Evolutionary conservation across 2,329 filamentous ascomycete genomes (phyloP).

Genomic region (Fusarium abutilonis): DNA sequence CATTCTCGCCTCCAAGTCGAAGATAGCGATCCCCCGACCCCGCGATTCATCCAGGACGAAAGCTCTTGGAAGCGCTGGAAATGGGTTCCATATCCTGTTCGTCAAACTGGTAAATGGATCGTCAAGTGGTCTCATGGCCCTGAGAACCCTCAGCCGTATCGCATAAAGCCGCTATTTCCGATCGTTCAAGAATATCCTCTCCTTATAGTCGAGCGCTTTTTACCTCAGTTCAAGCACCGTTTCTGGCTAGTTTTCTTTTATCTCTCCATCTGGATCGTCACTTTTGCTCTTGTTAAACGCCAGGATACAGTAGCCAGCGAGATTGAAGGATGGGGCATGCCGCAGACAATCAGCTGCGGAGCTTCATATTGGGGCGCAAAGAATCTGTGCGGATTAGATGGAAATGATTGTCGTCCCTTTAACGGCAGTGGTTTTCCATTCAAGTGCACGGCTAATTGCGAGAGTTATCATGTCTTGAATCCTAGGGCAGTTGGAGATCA

Average conservation of each 20-base stretch:
- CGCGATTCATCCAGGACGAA: slow-evolving; percentile 69
- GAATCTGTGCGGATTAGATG: slow-evolving; percentile 79
- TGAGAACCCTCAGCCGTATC: slow-evolving; percentile 57
- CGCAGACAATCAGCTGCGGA: slow-evolving; percentile 72
- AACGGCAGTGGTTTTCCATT: slow-evolving; percentile 75
- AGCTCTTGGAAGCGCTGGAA: slow-evolving; percentile 58
- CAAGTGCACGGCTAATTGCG: slow-evolving; percentile 78
- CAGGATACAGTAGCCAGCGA: slow-evolving; percentile 68
- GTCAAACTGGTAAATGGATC: slow-evolving; percentile 56
- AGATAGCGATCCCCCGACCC: slow-evolving; percentile 58
- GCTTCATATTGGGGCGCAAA: slow-evolving; percentile 75
- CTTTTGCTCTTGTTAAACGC: slow-evolving; percentile 75
- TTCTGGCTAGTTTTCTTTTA: slow-evolving; percentile 67
- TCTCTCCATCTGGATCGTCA: slow-evolving; percentile 73
- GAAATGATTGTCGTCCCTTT: slow-evolving; percentile 79
- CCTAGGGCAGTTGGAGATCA: slow-evolving; percentile 79
- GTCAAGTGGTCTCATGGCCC: slow-evolving; percentile 66
- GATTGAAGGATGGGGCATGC: slow-evolving; percentile 73
- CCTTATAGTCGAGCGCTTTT: slow-evolving; percentile 67
- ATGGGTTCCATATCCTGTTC: slow-evolving; percentile 68
- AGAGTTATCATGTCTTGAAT: slow-evolving; percentile 71
- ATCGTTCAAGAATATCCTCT: slow-evolving; percentile 73
- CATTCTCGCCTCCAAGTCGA: slow-evolving; percentile 57
- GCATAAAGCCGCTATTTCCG: slow-evolving; percentile 71
- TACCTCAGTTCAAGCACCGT: slow-evolving; percentile 69